phyloP scores from a whole-genome alignment of 768 basidiomycete genomes.

The Agaricus blazei region DNA sequence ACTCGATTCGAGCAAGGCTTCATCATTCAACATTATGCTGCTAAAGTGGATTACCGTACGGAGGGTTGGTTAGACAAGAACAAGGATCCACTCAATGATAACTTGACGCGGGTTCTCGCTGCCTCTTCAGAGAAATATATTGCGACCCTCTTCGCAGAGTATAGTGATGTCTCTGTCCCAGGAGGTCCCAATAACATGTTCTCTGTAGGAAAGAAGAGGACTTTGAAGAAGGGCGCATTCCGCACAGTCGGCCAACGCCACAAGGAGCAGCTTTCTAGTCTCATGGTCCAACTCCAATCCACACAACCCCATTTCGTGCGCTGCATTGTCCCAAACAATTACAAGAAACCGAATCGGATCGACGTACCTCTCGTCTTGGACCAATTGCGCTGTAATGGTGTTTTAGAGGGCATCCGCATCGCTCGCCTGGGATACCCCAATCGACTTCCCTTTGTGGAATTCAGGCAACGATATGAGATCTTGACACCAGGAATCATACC shows the following conservation, averaged over 20 bases:
- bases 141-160: slow-evolving; percentile 81
- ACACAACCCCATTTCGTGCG: slow-evolving; percentile 98
- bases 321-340: slow-evolving; percentile 92
- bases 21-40: slow-evolving; percentile 93
- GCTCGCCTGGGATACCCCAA: slow-evolving; percentile 97
- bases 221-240: slow-evolving; percentile 93
- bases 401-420: slow-evolving; percentile 96
- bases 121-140: slow-evolving; percentile 80
- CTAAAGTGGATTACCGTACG: slow-evolving; percentile 92
- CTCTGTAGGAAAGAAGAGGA: slow-evolving; percentile 60
- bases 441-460: slow-evolving; percentile 93
- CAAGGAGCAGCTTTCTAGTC: slow-evolving; percentile 87
- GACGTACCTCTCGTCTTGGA: slow-evolving; percentile 95
- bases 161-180: slow-evolving; percentile 40
- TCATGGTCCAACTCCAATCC: slow-evolving; percentile 87
- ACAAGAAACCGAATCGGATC: slow-evolving; percentile 87
- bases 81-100: slow-evolving; percentile 97
- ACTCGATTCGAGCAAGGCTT: slow-evolving; percentile 92
- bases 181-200: slow-evolving; percentile 34
- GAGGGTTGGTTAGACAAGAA: slow-evolving; percentile 99
- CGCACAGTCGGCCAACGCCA: slow-evolving; percentile 93
- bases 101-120: slow-evolving; percentile 84
- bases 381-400: slow-evolving; percentile 97
- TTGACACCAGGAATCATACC: slow-evolving; percentile 92
- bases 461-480: slow-evolving; percentile 94